phyloP scores from a whole-genome alignment of 169 alveolate genomes.

The Plasmodium malariae region DNA sequence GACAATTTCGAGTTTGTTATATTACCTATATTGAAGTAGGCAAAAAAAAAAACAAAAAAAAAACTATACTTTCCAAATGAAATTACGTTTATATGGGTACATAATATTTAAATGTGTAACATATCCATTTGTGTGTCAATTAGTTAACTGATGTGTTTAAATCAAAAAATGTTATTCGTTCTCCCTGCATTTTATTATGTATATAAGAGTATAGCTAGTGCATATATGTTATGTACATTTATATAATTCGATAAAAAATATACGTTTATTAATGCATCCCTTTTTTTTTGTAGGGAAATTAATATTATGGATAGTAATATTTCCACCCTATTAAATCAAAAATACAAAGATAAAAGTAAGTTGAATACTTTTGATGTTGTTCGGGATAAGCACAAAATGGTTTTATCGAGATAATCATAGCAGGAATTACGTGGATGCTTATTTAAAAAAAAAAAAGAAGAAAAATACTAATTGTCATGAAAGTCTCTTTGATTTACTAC shows the following conservation, averaged over 20 bases:
- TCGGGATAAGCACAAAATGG: neutral
- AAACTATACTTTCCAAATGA: neutral
- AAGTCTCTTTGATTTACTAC: neutral
- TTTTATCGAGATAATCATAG: slow-evolving; percentile 27
- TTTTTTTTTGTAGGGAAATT: slow-evolving; percentile 36
- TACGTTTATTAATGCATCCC: too few species aligned
- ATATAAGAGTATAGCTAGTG: too few species aligned
- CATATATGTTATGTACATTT: slow-evolving; percentile 19
- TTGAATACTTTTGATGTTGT: slow-evolving; percentile 30
- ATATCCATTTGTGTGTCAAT: neutral
- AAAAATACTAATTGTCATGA: neutral
- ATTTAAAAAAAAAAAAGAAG: neutral
- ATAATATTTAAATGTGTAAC: neutral
- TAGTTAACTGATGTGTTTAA: too few species aligned
- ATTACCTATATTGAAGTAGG: slow-evolving; percentile 60
- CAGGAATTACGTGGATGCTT: neutral
- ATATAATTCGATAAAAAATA: too few species aligned
- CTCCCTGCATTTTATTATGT: too few species aligned
- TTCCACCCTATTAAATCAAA: slow-evolving; percentile 30
- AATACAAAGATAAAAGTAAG: slow-evolving; percentile 31
- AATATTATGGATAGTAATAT: slow-evolving; percentile 59
- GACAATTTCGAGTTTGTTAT: slow-evolving; percentile 32
- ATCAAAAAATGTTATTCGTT: too few species aligned
- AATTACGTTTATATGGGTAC: neutral
- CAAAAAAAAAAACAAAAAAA: neutral